Percentiles rank a stretch among this genome's conserved stretches.
Conservation (phyloP, 805 yeast genomes). For the Saturnispora sanitii region DNA sequence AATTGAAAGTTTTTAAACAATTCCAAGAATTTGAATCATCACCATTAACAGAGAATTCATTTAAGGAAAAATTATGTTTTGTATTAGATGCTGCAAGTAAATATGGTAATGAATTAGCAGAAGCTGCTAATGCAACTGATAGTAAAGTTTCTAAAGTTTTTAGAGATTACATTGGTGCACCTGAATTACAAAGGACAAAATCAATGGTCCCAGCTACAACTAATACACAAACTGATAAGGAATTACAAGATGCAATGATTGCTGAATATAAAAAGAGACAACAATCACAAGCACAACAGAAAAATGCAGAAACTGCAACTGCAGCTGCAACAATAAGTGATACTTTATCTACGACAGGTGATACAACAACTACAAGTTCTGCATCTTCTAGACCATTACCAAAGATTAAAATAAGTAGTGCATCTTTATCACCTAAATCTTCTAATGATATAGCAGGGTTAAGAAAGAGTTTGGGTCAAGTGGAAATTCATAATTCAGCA, state of each 20-base stretch:
- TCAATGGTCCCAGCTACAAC: constrained; percentile 22
- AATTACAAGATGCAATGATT: constrained; percentile 9
- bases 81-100: constrained; percentile 27
- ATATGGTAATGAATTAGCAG: constrained; percentile 28
- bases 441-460: not conserved
- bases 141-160: constrained; percentile 32
- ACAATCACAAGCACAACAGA: constrained; percentile 3
- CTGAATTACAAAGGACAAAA: constrained; percentile 21
- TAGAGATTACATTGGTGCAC: constrained; percentile 34
- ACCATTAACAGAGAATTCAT: constrained; percentile 21
- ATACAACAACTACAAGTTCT: too few species aligned
- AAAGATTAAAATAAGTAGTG: constrained; percentile 12
- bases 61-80: constrained; percentile 22
- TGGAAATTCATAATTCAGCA: not conserved
- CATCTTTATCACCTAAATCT: not conserved
- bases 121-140: constrained; percentile 26
- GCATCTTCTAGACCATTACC: too few species aligned
- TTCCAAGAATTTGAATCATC: constrained; percentile 16
- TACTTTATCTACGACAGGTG: too few species aligned
- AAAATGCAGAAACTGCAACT: not conserved
- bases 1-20: constrained; percentile 20
- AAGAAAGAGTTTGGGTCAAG: not conserved
- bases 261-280: constrained; percentile 9
- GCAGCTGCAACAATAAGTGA: too few species aligned
- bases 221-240: constrained; percentile 1